Evolutionary conservation across 805 yeast genomes (phyloP).

Genomic region (Hanseniaspora meyeri): DNA sequence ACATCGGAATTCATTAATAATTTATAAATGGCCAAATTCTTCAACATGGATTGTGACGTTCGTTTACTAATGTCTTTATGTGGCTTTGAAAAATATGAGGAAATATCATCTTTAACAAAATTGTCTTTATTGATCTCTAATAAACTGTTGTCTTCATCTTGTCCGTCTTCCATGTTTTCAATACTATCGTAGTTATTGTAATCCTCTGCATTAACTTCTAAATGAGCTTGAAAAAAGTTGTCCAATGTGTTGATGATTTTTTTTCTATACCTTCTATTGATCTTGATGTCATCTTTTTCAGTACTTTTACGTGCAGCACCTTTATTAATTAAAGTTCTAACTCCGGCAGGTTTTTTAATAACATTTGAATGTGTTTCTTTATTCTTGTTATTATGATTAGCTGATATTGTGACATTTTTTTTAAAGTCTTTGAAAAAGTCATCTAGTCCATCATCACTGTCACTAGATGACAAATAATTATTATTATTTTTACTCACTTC

Average conservation of each 20-base stretch:
- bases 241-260: neutral
- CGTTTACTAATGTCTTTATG: neutral
- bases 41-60: neutral
- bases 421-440: neutral
- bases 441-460: neutral
- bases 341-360: neutral
- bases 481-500: too few relatives aligned
- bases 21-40: neutral
- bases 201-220: neutral
- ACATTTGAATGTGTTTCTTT: neutral
- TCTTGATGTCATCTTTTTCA: neutral
- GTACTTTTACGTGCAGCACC: neutral
- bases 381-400: neutral
- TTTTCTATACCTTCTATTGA: neutral
- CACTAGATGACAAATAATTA: neutral
- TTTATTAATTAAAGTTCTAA: neutral
- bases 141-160: neutral
- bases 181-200: neutral
- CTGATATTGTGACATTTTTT: neutral
- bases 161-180: neutral
- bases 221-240: slow-evolving; percentile 1
- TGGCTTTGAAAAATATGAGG: neutral
- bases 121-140: neutral
- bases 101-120: neutral
- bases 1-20: neutral